Evolutionary conservation across 2,329 filamentous ascomycete genomes (phyloP).

Genomic region (Neonectria magnoliae): DNA sequence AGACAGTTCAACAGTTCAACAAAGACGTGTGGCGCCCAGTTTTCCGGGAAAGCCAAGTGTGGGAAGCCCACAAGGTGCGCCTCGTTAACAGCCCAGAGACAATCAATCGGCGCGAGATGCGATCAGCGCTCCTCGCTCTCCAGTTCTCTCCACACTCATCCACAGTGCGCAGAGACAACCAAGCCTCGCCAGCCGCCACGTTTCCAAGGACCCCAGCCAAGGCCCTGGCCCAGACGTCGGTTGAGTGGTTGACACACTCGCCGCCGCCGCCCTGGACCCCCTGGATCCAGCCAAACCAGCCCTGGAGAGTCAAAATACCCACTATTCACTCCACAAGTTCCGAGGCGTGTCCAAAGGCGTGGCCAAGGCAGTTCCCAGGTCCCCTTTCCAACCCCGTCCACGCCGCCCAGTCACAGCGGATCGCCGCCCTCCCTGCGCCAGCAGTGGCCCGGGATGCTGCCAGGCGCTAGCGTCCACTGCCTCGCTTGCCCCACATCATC

Average conservation of each 20-base stretch:
- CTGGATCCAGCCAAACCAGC: neutral
- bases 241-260: constrained; percentile 34
- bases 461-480: constrained; percentile 39
- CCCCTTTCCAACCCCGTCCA: constrained; percentile 14
- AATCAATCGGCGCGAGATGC: constrained; percentile 16
- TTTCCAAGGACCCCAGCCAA: constrained; percentile 27
- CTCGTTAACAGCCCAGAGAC: neutral
- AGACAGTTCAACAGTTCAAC: neutral
- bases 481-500: constrained; percentile 23
- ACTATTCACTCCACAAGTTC: constrained; percentile 14
- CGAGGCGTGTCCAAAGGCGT: constrained; percentile 14
- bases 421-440: constrained; percentile 37
- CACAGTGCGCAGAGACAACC: constrained; percentile 33
- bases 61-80: neutral
- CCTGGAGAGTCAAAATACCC: constrained; percentile 20
- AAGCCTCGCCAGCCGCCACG: constrained; percentile 38
- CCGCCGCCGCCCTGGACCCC: constrained; percentile 15
- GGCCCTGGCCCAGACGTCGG: constrained; percentile 36
- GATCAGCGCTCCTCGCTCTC: constrained; percentile 7
- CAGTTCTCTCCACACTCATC: neutral
- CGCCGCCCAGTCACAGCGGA: constrained; percentile 37
- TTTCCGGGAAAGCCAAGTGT: neutral
- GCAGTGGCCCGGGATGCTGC: constrained; percentile 32
- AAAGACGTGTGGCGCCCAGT: neutral
- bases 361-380: constrained; percentile 21